Evolutionary conservation across 768 basidiomycete species (phyloP).

Genomic region (Suillus luteus): DNA sequence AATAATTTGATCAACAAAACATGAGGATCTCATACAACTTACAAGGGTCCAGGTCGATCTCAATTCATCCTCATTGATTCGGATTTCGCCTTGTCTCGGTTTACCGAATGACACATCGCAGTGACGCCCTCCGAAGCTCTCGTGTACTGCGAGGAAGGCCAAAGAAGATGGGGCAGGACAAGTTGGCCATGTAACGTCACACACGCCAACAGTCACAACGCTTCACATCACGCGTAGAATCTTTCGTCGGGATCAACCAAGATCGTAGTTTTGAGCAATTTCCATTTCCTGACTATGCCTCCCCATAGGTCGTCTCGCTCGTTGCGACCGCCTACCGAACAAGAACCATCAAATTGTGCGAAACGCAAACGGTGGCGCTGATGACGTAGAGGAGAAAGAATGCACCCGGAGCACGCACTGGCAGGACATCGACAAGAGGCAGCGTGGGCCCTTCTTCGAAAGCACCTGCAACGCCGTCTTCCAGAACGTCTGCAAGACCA

Average conservation of each 20-base stretch:
- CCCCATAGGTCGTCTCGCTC: conserved; percentile 69
- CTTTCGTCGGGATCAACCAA: conserved; percentile 6
- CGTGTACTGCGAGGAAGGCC: neutral
- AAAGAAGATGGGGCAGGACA: neutral
- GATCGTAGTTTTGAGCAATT: neutral
- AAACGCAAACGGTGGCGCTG: conserved; percentile 56
- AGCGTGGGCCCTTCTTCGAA: conserved; percentile 16
- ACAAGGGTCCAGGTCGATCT: neutral
- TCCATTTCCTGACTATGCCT: conserved; percentile 46
- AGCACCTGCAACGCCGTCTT: conserved; percentile 29
- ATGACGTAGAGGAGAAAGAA: conserved; percentile 48
- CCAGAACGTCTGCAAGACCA: conserved; percentile 36
- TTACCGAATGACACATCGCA: neutral
- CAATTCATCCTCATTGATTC: neutral
- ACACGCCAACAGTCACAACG: conserved; percentile 10
- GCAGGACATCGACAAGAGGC: conserved; percentile 34
- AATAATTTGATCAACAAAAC: neutral
- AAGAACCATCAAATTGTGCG: conserved; percentile 33
- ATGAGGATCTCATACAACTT: neutral
- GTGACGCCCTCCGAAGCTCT: neutral
- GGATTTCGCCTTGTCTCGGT: neutral
- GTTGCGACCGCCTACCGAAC: conserved; percentile 49
- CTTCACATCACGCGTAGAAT: conserved; percentile 1
- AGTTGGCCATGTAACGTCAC: conserved; percentile 2
- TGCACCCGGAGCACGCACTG: conserved; percentile 28